Base-by-base conservation (phyloP, 2,329 filamentous ascomycete species). In the Xylaria sp. region DNA sequence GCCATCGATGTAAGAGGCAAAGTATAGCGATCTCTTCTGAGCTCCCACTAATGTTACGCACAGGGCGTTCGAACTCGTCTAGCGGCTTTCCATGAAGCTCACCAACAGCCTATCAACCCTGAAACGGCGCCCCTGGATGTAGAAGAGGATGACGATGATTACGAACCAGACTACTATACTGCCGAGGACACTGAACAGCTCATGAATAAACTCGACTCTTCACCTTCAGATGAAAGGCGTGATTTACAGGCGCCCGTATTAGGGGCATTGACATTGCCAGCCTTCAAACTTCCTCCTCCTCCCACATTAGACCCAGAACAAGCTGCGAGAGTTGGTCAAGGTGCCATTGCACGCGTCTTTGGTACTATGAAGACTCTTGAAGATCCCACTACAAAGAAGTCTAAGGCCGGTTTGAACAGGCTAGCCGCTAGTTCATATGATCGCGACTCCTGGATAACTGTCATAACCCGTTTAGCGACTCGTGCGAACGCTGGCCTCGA, bases 371-470 rank as follows among this genome's bases (percentile, higher is more conserved):
- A 88, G 68, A 87, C 88, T 6, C 84, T 94, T 3, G 93, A 96
- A 65, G 90, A 93, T 58, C 83, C 88, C 0, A 80, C 86, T 0
- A 79, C 84, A 69, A 86, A 88, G 82, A 89, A 88, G 78, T 84
- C 85, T 76, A 89, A 90, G 80, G 84, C 87, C 69, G 95, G 96
- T 0, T 92, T 98, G 78, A 92, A 92, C 75, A 88, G 94, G 58
- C 84, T 98, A 44, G 94, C 95, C 0, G 93, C 92, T 27, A 95
- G 91, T 76, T 91, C 91, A 2, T 93, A 94, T 74, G 93, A 95
- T 75, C 87, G 91, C 70, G 94, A 98, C 71, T 92, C 94, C 0
- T 98, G 95, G 94, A 88, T 97, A 73, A 96, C 93, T 0, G 88
- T 98, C 23, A 86, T 98, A 65, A 92, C 92, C 48, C 90, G 96